Conservation (phyloP, 129 eudicot genomes). For the Arctium lappa region DNA sequence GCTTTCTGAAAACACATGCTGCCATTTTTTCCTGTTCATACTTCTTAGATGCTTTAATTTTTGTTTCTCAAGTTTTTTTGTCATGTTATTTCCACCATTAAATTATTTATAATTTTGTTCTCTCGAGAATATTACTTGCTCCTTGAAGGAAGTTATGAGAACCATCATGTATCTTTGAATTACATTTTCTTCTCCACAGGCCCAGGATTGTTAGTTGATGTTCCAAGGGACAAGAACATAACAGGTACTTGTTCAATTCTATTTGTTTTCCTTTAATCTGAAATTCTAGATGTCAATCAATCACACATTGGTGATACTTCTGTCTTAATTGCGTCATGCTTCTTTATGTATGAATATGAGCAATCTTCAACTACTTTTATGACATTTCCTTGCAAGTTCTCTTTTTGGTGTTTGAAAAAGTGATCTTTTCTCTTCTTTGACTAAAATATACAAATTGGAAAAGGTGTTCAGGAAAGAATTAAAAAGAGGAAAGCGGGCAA, state of each 20-base stretch:
- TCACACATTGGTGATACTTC: background rate
- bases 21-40: background rate
- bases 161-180: background rate
- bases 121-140: background rate
- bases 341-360: background rate
- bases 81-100: background rate
- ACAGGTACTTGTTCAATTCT: constrained; percentile 36
- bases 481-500: background rate
- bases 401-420: background rate
- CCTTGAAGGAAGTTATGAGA: background rate
- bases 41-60: background rate
- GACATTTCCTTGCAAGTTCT: background rate
- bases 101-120: background rate
- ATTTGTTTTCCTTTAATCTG: background rate
- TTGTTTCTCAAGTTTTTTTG: background rate
- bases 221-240: constrained; percentile 59
- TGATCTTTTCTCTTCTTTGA: background rate
- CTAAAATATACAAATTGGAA: background rate
- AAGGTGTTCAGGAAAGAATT: background rate
- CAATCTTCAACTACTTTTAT: background rate
- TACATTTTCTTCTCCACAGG: constrained; percentile 28
- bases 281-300: background rate
- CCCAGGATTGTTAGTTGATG: constrained; percentile 56
- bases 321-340: background rate
- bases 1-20: no score